Evolutionary conservation across 192 early-diverging fungal genomes (phyloP).

Genomic region (Spizellomyces punctatus): DNA sequence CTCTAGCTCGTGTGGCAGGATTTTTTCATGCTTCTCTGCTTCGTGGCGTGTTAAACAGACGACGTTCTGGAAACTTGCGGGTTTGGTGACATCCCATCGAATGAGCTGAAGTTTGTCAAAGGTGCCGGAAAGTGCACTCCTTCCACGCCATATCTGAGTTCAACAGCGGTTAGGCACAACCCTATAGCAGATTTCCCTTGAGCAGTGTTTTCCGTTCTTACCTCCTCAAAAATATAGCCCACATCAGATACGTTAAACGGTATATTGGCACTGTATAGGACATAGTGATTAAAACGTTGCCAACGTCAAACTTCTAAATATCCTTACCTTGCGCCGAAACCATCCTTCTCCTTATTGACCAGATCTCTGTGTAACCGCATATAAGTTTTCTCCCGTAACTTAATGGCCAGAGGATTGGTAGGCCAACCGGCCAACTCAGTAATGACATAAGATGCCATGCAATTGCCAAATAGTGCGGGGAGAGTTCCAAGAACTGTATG

Average conservation of each 20-base stretch:
- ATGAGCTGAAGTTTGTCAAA: conserved; percentile 65
- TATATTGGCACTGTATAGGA: conserved; percentile 23
- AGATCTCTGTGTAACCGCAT: conserved; percentile 74
- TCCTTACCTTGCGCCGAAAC: conserved; percentile 41
- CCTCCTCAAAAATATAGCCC: conserved; percentile 86
- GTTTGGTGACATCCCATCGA: conserved; percentile 75
- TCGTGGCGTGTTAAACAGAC: conserved; percentile 85
- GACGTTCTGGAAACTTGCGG: conserved; percentile 72
- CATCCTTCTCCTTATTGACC: conserved; percentile 50
- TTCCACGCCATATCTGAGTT: conserved; percentile 71
- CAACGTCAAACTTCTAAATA: conserved; percentile 2
- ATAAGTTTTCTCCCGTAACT: conserved; percentile 71
- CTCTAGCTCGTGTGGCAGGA: conserved; percentile 47
- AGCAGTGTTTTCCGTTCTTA: conserved; percentile 17
- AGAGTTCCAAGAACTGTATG: conserved; percentile 72
- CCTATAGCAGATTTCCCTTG: background rate
- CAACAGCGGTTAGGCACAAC: background rate
- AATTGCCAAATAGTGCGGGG: conserved; percentile 93
- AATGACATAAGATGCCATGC: conserved; percentile 87
- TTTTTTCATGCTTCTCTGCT: conserved; percentile 62
- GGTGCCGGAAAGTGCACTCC: conserved; percentile 74
- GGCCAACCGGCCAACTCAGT: conserved; percentile 47
- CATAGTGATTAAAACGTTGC: conserved; percentile 18
- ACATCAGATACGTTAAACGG: conserved; percentile 71
- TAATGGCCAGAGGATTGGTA: conserved; percentile 48